Evolutionary conservation across 2,329 filamentous ascomycete genomes (phyloP).

Genomic region (Fusarium mangiferae): DNA sequence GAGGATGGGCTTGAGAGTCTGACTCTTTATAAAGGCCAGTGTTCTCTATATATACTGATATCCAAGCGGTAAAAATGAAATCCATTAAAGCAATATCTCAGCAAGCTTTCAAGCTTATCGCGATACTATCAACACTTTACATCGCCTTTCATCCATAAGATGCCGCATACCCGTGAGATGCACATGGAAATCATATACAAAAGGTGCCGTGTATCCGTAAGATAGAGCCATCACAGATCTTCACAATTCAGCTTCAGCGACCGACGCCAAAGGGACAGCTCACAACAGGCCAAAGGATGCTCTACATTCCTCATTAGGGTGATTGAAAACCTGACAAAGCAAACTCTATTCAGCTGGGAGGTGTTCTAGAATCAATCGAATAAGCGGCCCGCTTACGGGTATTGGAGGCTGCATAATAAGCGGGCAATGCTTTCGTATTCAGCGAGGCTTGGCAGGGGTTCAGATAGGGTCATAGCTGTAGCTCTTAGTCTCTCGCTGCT

Average conservation of each 20-base stretch:
- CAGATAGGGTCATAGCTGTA: background rate
- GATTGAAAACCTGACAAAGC: background rate
- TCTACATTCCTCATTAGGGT: background rate
- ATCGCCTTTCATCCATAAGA: background rate
- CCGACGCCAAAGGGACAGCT: background rate
- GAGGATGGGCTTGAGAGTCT: background rate
- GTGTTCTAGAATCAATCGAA: background rate
- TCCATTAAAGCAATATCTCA: no score
- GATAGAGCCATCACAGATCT: background rate
- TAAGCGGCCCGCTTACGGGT: background rate
- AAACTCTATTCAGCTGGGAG: background rate
- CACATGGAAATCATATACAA: background rate
- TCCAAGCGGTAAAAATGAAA: fast-evolving
- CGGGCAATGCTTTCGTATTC: background rate
- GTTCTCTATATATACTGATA: background rate
- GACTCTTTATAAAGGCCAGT: fast-evolving
- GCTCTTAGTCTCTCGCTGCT: background rate
- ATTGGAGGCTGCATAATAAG: background rate
- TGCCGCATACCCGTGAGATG: background rate
- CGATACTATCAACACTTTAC: background rate
- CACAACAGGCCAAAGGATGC: background rate
- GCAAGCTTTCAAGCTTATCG: background rate
- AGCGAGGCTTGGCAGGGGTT: background rate
- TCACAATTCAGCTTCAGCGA: background rate
- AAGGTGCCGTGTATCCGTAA: background rate